phyloP scores from a whole-genome alignment of 2,329 filamentous ascomycete species.

The Dendrostoma leiphaemia region DNA sequence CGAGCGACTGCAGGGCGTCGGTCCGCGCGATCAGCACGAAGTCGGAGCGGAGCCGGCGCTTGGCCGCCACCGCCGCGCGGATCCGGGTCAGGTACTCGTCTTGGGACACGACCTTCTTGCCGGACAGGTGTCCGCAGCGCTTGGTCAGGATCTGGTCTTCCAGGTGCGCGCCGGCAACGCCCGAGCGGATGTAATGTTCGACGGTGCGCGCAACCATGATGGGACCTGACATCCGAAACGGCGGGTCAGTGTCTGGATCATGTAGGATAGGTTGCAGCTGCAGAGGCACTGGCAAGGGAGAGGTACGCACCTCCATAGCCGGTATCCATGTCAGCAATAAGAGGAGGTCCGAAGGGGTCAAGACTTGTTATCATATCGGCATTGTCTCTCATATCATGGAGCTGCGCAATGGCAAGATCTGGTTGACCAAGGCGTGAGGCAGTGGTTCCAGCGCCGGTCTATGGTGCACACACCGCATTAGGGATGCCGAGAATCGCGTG shows the following conservation, averaged over 20 bases:
- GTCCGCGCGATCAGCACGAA: constrained; percentile 59
- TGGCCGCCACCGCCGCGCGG: constrained; percentile 29
- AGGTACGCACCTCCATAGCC: constrained; percentile 46
- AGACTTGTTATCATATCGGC: constrained; percentile 53
- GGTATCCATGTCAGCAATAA: constrained; percentile 55
- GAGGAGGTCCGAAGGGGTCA: constrained; percentile 39
- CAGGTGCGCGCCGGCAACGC: constrained; percentile 40
- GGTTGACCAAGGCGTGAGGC: constrained; percentile 61
- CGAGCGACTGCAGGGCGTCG: constrained; percentile 49
- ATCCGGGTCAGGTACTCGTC: constrained; percentile 29
- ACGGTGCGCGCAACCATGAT: constrained; percentile 40
- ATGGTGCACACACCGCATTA: too few species aligned
- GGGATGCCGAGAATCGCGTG: too few species aligned
- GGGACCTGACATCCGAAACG: constrained; percentile 25
- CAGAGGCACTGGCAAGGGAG: neutral
- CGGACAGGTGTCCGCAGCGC: constrained; percentile 37
- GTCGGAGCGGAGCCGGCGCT: constrained; percentile 37
- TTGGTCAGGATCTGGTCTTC: constrained; percentile 36
- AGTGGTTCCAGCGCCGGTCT: constrained; percentile 62
- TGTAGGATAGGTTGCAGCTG: neutral
- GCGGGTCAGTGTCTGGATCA: neutral
- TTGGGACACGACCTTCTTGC: constrained; percentile 33
- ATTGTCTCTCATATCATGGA: constrained; percentile 51
- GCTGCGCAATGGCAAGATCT: constrained; percentile 56
- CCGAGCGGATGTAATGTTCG: constrained; percentile 50